Evolutionary conservation across 495 filamentous ascomycete species (phyloP), one percentile per base, ranked within the genome.

Genomic region (Apiosordaria backusii): DNA sequence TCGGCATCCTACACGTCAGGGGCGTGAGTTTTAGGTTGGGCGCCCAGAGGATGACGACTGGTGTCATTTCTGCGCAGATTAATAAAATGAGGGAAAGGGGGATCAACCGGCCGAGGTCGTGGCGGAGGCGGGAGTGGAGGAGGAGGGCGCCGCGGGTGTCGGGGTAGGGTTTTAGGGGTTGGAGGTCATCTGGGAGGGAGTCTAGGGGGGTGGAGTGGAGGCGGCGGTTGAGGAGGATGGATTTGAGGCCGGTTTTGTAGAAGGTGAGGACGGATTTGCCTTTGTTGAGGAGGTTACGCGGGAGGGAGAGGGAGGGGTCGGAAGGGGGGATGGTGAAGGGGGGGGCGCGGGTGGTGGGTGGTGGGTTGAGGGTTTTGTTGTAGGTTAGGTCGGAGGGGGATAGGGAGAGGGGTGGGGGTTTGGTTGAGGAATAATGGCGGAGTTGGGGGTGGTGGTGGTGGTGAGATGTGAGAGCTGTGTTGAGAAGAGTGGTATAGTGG

Each of bases 31-130:
- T 78, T 2, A 45, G 10, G 1, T 45, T 45, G 5, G 86, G 86
- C 19, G 93, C 76, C n/a, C 90, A 79, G 4, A 89, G 75, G 0
- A 89, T 83, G 6, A 95, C 74, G 1, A 97, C 67, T 0, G 93
- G 92, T 6, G 92, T 91, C 74, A 95, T 87, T 73, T 97, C 94
- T 3, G 92, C 95, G 73, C 88, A 92, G 50, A 96, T 55, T 0
- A 93, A 62, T 1, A 96, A 81, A 3, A 97, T 73, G 3, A 96
- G 22, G 0, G 73, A 85, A 74, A 99, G 97, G 3, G 88, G 72
- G 3, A 92, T 91, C 29, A 97, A 81, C n/a, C 90, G 86, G 0
- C 81, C 78, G 10, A 89, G 77, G 73, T 97, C 95, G 70, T 90
- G 84, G 9, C 78, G 76, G 72, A 40, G 81, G 70, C 63, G 72